phyloP scores from a whole-genome alignment of 371 early-diverging fungal species.

The Synchytrium microbalum region DNA sequence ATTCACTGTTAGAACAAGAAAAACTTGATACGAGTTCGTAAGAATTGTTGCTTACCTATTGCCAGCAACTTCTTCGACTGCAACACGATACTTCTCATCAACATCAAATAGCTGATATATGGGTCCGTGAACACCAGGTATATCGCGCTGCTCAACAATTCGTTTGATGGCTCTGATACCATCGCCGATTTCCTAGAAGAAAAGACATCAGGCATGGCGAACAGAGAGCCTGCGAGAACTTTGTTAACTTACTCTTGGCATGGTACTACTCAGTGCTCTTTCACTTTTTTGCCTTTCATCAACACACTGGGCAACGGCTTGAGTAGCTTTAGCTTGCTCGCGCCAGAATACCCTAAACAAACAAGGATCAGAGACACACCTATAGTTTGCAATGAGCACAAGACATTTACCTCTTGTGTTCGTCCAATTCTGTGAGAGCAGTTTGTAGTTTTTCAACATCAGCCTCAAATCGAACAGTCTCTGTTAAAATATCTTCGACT shows the following conservation, averaged over 20 bases:
- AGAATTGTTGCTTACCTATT: conserved; percentile 38
- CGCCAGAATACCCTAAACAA: conserved; percentile 68
- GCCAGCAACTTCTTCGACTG: conserved; percentile 90
- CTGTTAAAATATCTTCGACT: conserved; percentile 18
- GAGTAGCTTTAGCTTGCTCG: conserved; percentile 72
- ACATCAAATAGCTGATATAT: conserved; percentile 87
- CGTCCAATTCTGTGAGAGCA: conserved; percentile 35
- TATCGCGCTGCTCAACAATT: conserved; percentile 52
- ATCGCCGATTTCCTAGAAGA: conserved; percentile 46
- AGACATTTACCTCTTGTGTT: conserved; percentile 61
- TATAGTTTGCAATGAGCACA: no score
- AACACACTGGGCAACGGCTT: conserved; percentile 52
- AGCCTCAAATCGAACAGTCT: background rate
- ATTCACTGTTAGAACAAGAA: conserved; percentile 15
- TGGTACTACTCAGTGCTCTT: conserved; percentile 56
- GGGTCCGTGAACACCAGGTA: conserved; percentile 81
- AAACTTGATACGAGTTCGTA: background rate
- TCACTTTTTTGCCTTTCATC: conserved; percentile 74
- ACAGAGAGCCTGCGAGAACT: no score
- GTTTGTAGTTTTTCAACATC: background rate
- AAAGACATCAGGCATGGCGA: no score
- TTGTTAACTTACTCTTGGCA: conserved; percentile 69
- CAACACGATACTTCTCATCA: conserved; percentile 69
- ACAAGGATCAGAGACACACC: background rate
- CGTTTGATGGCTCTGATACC: conserved; percentile 66